Percentiles rank a stretch among this genome's conserved stretches.
phyloP scores from a whole-genome alignment of 2,329 filamentous ascomycete genomes.

The Eurotiales sp. region DNA sequence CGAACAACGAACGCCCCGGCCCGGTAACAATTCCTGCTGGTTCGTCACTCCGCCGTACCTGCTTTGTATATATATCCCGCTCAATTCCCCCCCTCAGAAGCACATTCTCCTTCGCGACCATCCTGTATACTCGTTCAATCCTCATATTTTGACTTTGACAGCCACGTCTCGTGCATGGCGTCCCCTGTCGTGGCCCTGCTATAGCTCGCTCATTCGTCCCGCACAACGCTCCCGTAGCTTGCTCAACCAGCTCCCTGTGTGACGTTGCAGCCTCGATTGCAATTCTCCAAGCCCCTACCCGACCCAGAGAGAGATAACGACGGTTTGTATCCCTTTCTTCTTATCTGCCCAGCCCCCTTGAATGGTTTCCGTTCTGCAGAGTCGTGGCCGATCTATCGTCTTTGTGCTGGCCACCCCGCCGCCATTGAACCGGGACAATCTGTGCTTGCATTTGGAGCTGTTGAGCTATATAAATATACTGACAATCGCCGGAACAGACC shows the following conservation, averaged over 20 bases:
- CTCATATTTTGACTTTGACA: too few species aligned
- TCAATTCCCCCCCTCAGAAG: neutral
- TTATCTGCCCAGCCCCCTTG: neutral
- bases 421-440: too few species aligned
- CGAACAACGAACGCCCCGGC: too few species aligned
- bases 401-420: too few species aligned
- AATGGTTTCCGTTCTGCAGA: too few species aligned
- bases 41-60: too few species aligned
- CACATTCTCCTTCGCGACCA: neutral
- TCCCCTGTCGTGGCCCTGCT: constrained; percentile 7
- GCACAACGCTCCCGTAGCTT: constrained; percentile 13
- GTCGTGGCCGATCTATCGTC: too few species aligned
- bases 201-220: constrained; percentile 8
- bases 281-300: neutral
- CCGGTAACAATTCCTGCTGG: too few species aligned
- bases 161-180: constrained; percentile 11
- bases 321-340: neutral
- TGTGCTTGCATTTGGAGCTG: too few species aligned
- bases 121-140: too few species aligned
- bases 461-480: too few species aligned
- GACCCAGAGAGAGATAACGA: constrained; percentile 3
- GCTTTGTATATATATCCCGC: constrained; percentile 8
- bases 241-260: constrained; percentile 1
- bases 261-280: constrained; percentile 7
- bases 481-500: too few species aligned